phyloP scores from a whole-genome alignment of 768 basidiomycete species.

The Russula abietina region DNA sequence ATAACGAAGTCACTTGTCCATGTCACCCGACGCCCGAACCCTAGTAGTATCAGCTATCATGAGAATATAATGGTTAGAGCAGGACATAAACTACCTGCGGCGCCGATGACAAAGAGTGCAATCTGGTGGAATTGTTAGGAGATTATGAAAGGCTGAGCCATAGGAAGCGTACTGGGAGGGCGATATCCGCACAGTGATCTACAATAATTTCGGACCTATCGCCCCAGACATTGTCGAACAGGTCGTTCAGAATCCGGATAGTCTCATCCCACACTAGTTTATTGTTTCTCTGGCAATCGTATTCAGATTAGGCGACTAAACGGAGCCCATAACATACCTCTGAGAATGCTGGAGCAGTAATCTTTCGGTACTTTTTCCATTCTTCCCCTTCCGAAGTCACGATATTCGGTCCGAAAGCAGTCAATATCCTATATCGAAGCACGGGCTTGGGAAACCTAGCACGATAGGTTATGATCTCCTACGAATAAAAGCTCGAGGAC shows the following conservation, averaged over 20 bases:
- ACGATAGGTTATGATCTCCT: conserved; percentile 48
- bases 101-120: conserved; percentile 50
- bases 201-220: conserved; percentile 36
- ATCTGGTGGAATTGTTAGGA: conserved; percentile 33
- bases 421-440: conserved; percentile 37
- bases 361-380: conserved; percentile 61
- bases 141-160: too few species aligned
- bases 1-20: conserved; percentile 41
- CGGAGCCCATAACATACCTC: conserved; percentile 37
- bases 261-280: conserved; percentile 38
- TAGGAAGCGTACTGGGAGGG: conserved; percentile 40
- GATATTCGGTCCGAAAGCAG: conserved; percentile 55
- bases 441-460: conserved; percentile 52
- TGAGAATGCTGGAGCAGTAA: conserved; percentile 57
- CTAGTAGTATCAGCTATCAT: neutral
- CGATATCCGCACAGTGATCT: conserved; percentile 48
- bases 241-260: conserved; percentile 29
- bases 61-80: neutral
- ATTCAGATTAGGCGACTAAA: neutral
- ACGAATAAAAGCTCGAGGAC: conserved; percentile 4
- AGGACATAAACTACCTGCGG: conserved; percentile 34
- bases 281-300: conserved; percentile 32
- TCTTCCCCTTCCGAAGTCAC: conserved; percentile 56
- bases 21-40: conserved; percentile 47
- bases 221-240: conserved; percentile 42